Percentiles rank a stretch among this genome's conserved stretches.
These are phyloP conservation scores for Colletotrichum musae DNA, from an alignment of 2,329 filamentous ascomycete genomes.

Conservation along the genomic window DNA sequence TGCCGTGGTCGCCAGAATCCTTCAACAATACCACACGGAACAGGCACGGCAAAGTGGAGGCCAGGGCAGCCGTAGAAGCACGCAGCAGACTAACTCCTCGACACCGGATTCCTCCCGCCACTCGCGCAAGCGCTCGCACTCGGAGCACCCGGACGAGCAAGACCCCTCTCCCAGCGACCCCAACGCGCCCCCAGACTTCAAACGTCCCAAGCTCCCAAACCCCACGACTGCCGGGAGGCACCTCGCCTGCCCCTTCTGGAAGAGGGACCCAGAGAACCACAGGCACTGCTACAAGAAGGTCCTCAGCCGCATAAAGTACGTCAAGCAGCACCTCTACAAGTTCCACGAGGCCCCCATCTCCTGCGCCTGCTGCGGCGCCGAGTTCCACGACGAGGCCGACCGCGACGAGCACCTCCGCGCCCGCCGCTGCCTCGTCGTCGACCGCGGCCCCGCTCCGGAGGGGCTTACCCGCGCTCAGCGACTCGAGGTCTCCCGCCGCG, in stretches of 20 bases:
- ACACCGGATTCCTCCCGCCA: constrained; percentile 17
- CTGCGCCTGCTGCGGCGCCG: constrained; percentile 46
- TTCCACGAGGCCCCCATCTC: constrained; percentile 47
- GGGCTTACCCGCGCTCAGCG: constrained; percentile 41
- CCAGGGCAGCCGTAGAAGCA: background rate
- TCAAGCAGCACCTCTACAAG: constrained; percentile 49
- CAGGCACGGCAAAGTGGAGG: constrained; percentile 19
- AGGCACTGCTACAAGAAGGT: constrained; percentile 47
- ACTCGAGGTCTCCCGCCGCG: constrained; percentile 41
- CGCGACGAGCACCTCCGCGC: constrained; percentile 42
- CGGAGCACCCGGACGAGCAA: background rate
- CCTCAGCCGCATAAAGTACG: constrained; percentile 47
- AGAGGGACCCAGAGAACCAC: constrained; percentile 47
- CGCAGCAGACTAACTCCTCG: background rate
- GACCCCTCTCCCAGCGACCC: background rate
- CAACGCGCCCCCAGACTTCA: background rate
- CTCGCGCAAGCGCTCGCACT: constrained; percentile 24
- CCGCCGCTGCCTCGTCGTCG: constrained; percentile 24
- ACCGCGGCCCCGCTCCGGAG: background rate
- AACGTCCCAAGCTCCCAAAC: constrained; percentile 13
- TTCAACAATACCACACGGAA: background rate
- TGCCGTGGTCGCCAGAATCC: background rate
- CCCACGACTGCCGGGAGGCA: background rate
- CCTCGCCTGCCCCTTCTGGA: constrained; percentile 50
- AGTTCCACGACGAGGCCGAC: constrained; percentile 43